Base-by-base conservation (phyloP, 495 filamentous ascomycete genomes). In the Cryomyces minteri region DNA sequence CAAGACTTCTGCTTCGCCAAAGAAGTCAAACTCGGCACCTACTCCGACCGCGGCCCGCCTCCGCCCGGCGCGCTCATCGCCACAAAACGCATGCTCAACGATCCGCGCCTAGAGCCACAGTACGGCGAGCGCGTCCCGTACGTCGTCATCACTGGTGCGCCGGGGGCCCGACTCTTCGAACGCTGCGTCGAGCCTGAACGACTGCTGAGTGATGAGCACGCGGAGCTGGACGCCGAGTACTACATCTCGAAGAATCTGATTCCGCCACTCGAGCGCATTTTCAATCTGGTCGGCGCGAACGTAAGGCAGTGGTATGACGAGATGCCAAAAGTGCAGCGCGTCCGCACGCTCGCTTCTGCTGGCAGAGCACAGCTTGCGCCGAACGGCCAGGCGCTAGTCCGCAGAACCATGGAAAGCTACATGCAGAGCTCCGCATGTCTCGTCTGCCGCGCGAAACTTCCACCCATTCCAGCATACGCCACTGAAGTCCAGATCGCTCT, bases 181-280 rank as follows among this genome's bases (percentile, higher is more conserved):
- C 82, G 90, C 14, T 94, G 85, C 57, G 80, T 98, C 0, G 70
- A 82, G 38, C 90, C 92, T 0, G 84, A 94, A 58, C 72, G 72
- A 25, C 69, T 96, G n/a, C 65, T 96, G 2, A 63, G 74, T 34
- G 80, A 81, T 47, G 73, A 80, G 18, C 71, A 83, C 46, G 67
- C 79, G n/a, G 77, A 84, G 50, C 69, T 98, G n/a, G 90, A 98
- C 54, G 74, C 88, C 0, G 87, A 94, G 54, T 98, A 98, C 62
- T 98, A 98, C 61, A 96, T 96, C 52, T 72, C 72, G 6, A 96
- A 94, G 67, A 95, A 94, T 54, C 55, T 98, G 28, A 90, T 98
- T 42, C 92, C 92, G 14, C 90, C 90, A 4, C 70, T 98, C 4
- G 90, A 93, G 62, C 76, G 90, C 10, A 96, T 98, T 44, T 96